These are phyloP conservation scores for Bidens hawaiensis DNA, from an alignment of 140 eudicot species.

Conservation along the genomic window DNA sequence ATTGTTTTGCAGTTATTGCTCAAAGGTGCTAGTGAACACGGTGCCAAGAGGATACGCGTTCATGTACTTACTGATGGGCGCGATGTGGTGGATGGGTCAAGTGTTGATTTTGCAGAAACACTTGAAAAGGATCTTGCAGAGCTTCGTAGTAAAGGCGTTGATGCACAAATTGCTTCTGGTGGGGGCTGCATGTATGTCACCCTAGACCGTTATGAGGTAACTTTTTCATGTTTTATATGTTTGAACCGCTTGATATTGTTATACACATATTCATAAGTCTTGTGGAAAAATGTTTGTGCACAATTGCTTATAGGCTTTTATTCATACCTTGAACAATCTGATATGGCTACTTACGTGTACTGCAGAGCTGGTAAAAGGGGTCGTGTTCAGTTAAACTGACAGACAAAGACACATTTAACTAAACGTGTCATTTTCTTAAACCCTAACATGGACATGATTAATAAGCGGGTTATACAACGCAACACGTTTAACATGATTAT, in stretches of 20 bases:
- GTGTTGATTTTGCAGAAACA: conserved; percentile 75
- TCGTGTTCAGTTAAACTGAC: too few species aligned
- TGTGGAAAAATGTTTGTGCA: background rate
- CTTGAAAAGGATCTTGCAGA: conserved; percentile 70
- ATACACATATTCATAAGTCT: background rate
- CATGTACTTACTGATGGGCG: conserved; percentile 90
- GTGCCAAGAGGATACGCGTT: conserved; percentile 79
- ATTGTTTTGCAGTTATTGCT: conserved; percentile 60
- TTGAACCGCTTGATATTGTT: background rate
- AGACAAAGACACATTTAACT: too few species aligned
- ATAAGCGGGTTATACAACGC: too few species aligned
- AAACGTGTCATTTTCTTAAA: too few species aligned
- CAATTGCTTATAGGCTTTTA: background rate
- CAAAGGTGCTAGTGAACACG: conserved; percentile 74
- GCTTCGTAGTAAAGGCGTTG: conserved; percentile 61
- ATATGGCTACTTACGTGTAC: background rate
- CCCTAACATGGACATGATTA: too few species aligned
- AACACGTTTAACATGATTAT: too few species aligned
- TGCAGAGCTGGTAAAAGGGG: too few species aligned
- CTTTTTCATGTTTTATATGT: background rate
- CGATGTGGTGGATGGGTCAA: conserved; percentile 89
- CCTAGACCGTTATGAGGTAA: conserved; percentile 94
- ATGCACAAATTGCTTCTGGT: conserved; percentile 86
- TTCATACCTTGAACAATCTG: too few species aligned
- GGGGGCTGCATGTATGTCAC: conserved; percentile 95